Conservation (phyloP, 257 asterid species). For the Solanum sitiens region DNA sequence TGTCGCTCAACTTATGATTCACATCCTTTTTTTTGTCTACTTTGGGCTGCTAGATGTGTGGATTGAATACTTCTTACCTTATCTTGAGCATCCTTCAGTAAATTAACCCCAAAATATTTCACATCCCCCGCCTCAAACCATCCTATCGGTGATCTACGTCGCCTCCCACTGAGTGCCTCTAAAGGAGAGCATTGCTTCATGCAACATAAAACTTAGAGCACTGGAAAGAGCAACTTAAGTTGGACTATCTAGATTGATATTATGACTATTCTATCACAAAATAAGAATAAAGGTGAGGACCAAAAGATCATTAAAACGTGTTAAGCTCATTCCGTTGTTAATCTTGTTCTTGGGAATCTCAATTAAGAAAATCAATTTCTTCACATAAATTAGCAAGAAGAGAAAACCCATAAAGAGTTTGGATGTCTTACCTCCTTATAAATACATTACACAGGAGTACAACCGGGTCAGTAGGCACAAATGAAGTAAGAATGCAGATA, state of each 20-base stretch:
- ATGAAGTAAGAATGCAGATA: slow-evolving; percentile 52
- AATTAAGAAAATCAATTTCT: not conserved
- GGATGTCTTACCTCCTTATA: slow-evolving; percentile 56
- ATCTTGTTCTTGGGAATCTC: not conserved
- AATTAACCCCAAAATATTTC: no score
- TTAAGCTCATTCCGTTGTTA: not conserved
- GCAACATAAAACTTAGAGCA: not conserved
- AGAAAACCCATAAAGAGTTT: not conserved
- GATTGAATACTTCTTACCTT: no score
- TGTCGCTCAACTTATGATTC: no score
- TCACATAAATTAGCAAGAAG: not conserved
- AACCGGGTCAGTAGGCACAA: slow-evolving; percentile 68
- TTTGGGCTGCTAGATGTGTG: no score
- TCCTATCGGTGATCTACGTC: no score
- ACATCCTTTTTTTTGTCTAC: no score
- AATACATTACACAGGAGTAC: slow-evolving; percentile 69
- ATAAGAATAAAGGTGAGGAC: not conserved
- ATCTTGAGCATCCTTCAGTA: no score
- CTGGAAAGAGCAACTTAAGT: not conserved
- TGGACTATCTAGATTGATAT: not conserved
- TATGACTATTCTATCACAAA: not conserved
- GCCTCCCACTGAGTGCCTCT: no score
- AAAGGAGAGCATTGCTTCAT: not conserved
- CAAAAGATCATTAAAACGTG: not conserved
- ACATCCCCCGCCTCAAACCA: no score